Base-by-base conservation (phyloP, 352 stramenopile genomes). In the Plasmopara muralis region DNA sequence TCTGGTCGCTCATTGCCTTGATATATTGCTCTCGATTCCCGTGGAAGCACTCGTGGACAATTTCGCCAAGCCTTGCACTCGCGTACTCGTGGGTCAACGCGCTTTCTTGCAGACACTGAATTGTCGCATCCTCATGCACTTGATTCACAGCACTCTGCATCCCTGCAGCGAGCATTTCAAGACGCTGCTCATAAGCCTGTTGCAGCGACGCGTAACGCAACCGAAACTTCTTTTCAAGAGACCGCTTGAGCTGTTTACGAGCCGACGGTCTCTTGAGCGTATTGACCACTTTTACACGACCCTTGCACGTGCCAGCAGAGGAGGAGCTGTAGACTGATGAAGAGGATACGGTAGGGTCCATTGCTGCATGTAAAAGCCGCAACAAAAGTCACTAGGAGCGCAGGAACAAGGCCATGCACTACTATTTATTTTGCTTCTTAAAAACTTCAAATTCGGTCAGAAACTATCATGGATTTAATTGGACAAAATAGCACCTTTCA, bases 21-120 rank as follows among this genome's bases (percentile, higher is more conserved):
- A 91, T 68, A 55, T 85, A 89, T n/a, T 79, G 67, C 53, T 91
- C 78, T 15, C 76, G 68, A 45, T 87, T 76, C 20, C 79, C 66
- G 8, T 72, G 65, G 55, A 91, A 87, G 20, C 68, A 80, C 53
- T 89, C 76, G 14, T 75, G 59, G 6, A 91, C 60, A 50, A 91
- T 74, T 55, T 91, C 81, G 31, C 62, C 66, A 10, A 91, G 55
- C 4, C 77, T 68, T 18, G 62, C 62, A 35, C 60, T 68, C 13
- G 78, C 74, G 47, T 81, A 91, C 54, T 91, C 81, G 48, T 57
- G 60, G 25, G 77, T 88, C 34, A 86, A 54, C 35, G 72, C 65
- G 45, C 82, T 79, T 37, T 91, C 72, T 50, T 87, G 66, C 33
- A 91, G 50, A 40, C 68, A 83, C 10, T 81, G 73, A 29, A 89